A percentile compares a stretch with the other conserved stretches of the same genome.
Conservation (phyloP, 164 flowering plant species). For the Macadamia integrifolia region DNA sequence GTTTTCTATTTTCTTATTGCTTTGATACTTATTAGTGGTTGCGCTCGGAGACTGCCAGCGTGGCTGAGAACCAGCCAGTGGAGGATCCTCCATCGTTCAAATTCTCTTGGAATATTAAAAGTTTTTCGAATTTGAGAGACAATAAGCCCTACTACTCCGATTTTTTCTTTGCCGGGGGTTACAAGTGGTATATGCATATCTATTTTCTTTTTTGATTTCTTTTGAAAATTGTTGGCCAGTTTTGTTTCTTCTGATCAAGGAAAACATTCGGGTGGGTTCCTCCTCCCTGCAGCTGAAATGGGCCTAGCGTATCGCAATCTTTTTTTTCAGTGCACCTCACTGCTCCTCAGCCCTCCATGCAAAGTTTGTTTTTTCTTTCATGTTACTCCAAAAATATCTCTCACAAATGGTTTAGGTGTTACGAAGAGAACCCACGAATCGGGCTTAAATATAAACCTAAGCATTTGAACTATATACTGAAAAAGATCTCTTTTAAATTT, state of each 20-base stretch:
- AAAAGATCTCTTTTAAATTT: no score
- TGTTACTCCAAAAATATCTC: no score
- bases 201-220: background rate
- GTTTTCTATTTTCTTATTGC: background rate
- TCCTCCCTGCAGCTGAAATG: no score
- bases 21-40: conserved; percentile 14
- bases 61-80: conserved; percentile 55
- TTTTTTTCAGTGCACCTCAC: no score
- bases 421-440: no score
- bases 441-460: no score
- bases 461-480: no score
- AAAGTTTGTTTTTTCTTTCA: no score
- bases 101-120: conserved; percentile 70
- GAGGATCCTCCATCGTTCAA: conserved; percentile 58
- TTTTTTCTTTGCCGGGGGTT: conserved; percentile 53
- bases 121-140: conserved; percentile 55
- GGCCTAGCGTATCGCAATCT: no score
- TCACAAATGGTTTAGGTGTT: no score
- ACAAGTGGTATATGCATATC: conserved; percentile 49
- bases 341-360: no score
- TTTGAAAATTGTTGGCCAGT: background rate
- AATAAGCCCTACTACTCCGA: conserved; percentile 71
- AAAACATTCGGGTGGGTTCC: no score
- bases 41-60: conserved; percentile 49
- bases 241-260: conserved; percentile 29